Evolutionary conservation across 805 yeast species (phyloP).

Genomic region (Gaillardinia entomophila): DNA sequence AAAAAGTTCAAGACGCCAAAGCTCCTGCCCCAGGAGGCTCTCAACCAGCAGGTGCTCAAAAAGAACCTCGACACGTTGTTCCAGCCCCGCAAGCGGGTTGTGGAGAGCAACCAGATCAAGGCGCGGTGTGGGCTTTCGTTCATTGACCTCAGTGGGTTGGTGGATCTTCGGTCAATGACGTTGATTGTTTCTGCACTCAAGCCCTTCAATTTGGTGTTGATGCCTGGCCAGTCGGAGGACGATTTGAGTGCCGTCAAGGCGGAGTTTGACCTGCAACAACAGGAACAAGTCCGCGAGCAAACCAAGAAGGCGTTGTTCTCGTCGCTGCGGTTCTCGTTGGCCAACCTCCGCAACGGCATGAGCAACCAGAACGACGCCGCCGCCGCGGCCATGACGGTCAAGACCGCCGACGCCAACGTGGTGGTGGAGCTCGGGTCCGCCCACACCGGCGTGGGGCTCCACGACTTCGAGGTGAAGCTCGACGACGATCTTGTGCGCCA

Average conservation of each 20-base stretch:
- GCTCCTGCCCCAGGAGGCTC: constrained; percentile 38
- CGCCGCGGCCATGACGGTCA: constrained; percentile 22
- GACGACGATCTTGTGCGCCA: constrained; percentile 57
- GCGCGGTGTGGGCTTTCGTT: constrained; percentile 68
- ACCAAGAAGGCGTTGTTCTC: constrained; percentile 13
- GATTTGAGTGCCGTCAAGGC: constrained; percentile 22
- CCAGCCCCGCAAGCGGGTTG: constrained; percentile 45
- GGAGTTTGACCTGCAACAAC: constrained; percentile 25
- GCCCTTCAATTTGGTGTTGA: constrained; percentile 64
- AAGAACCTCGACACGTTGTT: constrained; percentile 43
- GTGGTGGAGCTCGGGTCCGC: constrained; percentile 39
- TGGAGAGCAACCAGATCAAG: constrained; percentile 25
- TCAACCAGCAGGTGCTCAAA: constrained; percentile 35
- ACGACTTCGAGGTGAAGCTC: constrained; percentile 54
- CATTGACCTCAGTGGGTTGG: constrained; percentile 78
- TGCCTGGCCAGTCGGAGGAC: constrained; percentile 30
- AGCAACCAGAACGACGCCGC: neutral
- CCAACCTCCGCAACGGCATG: constrained; percentile 23
- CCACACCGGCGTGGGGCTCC: constrained; percentile 15
- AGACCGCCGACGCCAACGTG: constrained; percentile 30
- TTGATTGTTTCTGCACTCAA: constrained; percentile 73
- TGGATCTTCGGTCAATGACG: constrained; percentile 75
- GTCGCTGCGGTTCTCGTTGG: constrained; percentile 24
- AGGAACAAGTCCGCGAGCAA: constrained; percentile 17
- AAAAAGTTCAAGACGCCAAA: constrained; percentile 17